A percentile compares a stretch with the other conserved stretches of the same genome.
Conservation (phyloP, 2,329 filamentous ascomycete species). For the Coniochaeta sp. region DNA sequence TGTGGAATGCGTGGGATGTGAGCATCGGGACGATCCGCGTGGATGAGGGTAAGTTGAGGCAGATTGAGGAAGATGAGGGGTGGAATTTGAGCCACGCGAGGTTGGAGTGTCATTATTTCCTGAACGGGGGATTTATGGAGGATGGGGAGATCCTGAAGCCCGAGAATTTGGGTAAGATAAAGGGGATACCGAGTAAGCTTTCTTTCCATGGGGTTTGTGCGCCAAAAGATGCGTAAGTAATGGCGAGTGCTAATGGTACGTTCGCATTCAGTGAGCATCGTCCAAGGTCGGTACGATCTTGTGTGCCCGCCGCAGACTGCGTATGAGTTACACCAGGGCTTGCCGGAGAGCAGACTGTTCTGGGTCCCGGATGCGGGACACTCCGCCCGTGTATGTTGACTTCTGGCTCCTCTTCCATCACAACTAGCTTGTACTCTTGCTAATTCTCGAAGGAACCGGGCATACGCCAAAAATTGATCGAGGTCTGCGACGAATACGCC, state of each 20-base stretch:
- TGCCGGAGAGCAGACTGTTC: slow-evolving; percentile 22
- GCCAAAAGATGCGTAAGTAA: not conserved
- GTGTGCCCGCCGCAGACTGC: not conserved
- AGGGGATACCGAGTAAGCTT: not conserved
- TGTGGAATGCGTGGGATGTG: slow-evolving; percentile 27
- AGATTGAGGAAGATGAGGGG: slow-evolving; percentile 21
- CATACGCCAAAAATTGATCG: slow-evolving; percentile 3
- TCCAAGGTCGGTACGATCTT: slow-evolving; percentile 1
- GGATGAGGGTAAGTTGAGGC: slow-evolving; percentile 11
- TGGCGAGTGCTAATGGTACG: not conserved
- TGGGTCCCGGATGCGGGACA: slow-evolving; percentile 26
- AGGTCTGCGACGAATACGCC: slow-evolving; percentile 6
- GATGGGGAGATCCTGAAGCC: slow-evolving; percentile 23
- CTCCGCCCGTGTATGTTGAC: slow-evolving; percentile 9
- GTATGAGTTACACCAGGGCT: slow-evolving; percentile 21
- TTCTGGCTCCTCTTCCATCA: not conserved
- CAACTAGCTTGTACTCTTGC: not conserved
- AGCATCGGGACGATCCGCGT: slow-evolving; percentile 20
- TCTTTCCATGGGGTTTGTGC: not conserved
- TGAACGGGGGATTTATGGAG: slow-evolving; percentile 25
- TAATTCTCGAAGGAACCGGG: slow-evolving; percentile 4
- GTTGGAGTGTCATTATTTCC: slow-evolving; percentile 29
- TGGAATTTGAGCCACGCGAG: slow-evolving; percentile 25
- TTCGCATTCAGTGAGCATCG: not conserved
- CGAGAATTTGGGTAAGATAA: slow-evolving; percentile 20